Base-by-base conservation (phyloP, 2,329 filamentous ascomycete genomes). In the Diaporthe ilicicola region DNA sequence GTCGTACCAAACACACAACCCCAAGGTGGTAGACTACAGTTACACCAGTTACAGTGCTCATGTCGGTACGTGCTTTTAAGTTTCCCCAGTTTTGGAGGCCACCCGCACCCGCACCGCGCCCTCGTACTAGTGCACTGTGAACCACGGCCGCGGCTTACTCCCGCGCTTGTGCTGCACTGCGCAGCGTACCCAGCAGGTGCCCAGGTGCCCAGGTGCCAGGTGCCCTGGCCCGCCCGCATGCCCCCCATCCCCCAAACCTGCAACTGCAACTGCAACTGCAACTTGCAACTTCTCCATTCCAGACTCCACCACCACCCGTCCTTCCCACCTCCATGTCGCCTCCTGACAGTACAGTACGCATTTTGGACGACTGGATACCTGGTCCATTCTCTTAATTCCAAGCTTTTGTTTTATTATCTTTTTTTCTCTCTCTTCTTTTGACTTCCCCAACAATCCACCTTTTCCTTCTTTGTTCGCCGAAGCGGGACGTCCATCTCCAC, bases 61-160 rank as follows among this genome's bases (percentile, higher is more conserved):
- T 9, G 15, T 17, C 56, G 48, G 64, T 56, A 56, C 39, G 32
- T 56, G 42, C 54, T 50, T 59, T 54, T 51, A 67, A 22, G 64
- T 50, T 68, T 59, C 66, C 66, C 66, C 66, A 32, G 66, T 68
- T 55, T 68, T 59, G 66, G 66, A 50, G 46, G 66, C 59, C 59
- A 64, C 59, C 59, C 59, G 59, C 29, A n/a, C 29, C 59, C 42
- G 65, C 55, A 22, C 42, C 53, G 32, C 39, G 51, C 7, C 15
- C 29, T 24, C 19, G 17, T 17, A 10, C 65, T 67, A 53, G n/a
- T 42, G 44, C 34, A 22, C 39, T 55, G 54, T 55, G 51, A 46
- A 44, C 12, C 34, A 67, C 51, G 50, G 64, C 50, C 29, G 53
- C 53, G 39, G 65, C 24, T 56, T 59, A 51, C 50, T 67, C 65